A percentile compares a stretch with the other conserved stretches of the same genome.
Conservation (phyloP, 768 basidiomycete genomes). For the Suillus cothurnatus region DNA sequence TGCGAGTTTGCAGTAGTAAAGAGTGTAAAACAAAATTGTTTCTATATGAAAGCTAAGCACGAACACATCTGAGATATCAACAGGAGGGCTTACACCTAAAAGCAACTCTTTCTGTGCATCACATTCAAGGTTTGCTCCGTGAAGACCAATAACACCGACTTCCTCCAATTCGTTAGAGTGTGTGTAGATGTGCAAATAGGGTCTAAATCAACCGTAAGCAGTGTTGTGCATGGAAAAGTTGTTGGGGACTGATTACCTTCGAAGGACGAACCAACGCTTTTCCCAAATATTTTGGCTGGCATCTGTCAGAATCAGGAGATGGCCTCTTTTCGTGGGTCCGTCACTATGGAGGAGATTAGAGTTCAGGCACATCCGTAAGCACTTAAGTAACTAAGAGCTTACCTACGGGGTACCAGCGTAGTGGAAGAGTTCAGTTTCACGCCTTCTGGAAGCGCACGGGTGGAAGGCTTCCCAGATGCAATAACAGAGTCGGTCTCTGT, state of each 20-base stretch:
- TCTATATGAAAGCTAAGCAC: slow-evolving; percentile 45
- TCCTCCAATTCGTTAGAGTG: slow-evolving; percentile 86
- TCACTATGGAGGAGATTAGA: slow-evolving; percentile 50
- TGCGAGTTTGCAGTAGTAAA: slow-evolving; percentile 93
- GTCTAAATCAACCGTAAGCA: slow-evolving; percentile 48
- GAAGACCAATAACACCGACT: slow-evolving; percentile 78
- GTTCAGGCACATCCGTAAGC: slow-evolving; percentile 1
- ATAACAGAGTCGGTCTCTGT: slow-evolving; percentile 52
- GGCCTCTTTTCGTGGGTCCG: slow-evolving; percentile 81
- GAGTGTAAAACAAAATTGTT: slow-evolving; percentile 84
- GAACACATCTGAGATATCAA: neutral
- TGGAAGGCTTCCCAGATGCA: slow-evolving; percentile 27
- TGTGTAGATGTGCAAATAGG: slow-evolving; percentile 88
- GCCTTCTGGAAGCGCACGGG: slow-evolving; percentile 38
- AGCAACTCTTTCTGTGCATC: slow-evolving; percentile 88
- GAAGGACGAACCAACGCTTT: slow-evolving; percentile 83
- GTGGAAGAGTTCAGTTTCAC: slow-evolving; percentile 74
- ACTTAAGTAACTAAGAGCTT: slow-evolving; percentile 22
- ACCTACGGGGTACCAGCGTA: slow-evolving; percentile 76
- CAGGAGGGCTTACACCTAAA: slow-evolving; percentile 65
- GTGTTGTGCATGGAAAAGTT: neutral
- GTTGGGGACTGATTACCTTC: slow-evolving; percentile 54
- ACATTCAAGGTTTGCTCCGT: slow-evolving; percentile 81
- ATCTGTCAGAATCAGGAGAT: slow-evolving; percentile 78
- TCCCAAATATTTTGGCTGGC: slow-evolving; percentile 83